Percentiles rank a stretch among this genome's conserved stretches.
Conservation (phyloP, 75 land plant species). For the Pseudotsuga menziesii region DNA sequence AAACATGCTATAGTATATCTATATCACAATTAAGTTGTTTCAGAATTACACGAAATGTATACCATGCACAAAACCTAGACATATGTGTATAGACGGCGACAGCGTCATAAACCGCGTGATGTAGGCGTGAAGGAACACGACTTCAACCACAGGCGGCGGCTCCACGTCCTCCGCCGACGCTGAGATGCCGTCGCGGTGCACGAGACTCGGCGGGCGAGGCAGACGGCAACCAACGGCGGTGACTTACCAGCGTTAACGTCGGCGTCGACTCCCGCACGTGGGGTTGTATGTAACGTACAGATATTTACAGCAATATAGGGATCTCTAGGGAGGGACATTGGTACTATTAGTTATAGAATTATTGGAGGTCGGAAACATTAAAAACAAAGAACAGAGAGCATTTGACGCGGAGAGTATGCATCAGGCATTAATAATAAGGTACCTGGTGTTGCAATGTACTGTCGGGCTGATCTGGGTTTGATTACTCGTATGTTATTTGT, state of each 20-base stretch:
- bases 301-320: background rate
- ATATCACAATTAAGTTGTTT: too few species aligned
- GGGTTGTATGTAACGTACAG: background rate
- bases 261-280: background rate
- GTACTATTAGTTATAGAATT: background rate
- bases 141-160: background rate
- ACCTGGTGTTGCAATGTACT: background rate
- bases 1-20: too few species aligned
- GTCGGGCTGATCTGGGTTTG: background rate
- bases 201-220: background rate
- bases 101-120: too few species aligned
- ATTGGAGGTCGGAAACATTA: background rate
- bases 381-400: background rate
- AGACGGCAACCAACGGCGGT: background rate
- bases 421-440: background rate
- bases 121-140: too few species aligned
- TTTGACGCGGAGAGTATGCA: background rate
- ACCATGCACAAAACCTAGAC: too few species aligned
- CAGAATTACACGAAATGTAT: too few species aligned
- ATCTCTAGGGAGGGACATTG: background rate
- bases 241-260: too few species aligned
- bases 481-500: background rate
- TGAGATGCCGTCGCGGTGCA: background rate
- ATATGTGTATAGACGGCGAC: too few species aligned
- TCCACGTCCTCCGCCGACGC: slow-evolving; percentile 11